Evolutionary conservation across 2,329 filamentous ascomycete species (phyloP), one percentile per base, ranked within the genome.

Genomic region (Penicillium paneum): DNA sequence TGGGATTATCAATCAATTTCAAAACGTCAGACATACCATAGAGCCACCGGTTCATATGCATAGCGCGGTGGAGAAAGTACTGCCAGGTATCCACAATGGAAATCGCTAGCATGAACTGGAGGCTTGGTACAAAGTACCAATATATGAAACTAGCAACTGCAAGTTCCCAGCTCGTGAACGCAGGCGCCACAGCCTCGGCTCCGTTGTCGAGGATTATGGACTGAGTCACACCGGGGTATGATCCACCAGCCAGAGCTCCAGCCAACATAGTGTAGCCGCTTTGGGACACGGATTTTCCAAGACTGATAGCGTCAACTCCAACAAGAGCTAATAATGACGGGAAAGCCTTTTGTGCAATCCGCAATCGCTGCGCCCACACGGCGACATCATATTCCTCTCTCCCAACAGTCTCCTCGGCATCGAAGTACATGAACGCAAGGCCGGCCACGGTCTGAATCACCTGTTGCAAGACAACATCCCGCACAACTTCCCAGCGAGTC

Each of bases 41-140:
- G 64, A 99, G 82, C 89, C 90, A 97, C 74, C 90, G 92, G 78
- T 97, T 97, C 79, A 94, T 81, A 76, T 99, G 94, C 94, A 99
- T 99, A 54, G 88, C 83, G 36, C 94, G 90, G 75, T 99, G 94
- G 66, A 93, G 82, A 76, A 97, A 96, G 77, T 99, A 99, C 72
- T 99, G 93, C 94, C 94, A 99, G 41, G 91, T 94, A 75, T 99
- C 94, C 64, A 97, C 83, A 61, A 95, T 79, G 60, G 84, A 76
- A 56, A 93, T 82, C 24, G 87, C 94, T 46, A 89, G 67, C 54
- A 83, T 76, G 69, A 96, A 89, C 72, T 97, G 93, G 45, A 93
- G 52, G 3, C 78, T 81, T 0, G 94, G 94, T 58, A 97, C 81
- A 36, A 87, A 70, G 58, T 85, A 76, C 80, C 89, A 88, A 78